Base-by-base conservation (phyloP, 495 filamentous ascomycete species). In the Penicillium manginii region DNA sequence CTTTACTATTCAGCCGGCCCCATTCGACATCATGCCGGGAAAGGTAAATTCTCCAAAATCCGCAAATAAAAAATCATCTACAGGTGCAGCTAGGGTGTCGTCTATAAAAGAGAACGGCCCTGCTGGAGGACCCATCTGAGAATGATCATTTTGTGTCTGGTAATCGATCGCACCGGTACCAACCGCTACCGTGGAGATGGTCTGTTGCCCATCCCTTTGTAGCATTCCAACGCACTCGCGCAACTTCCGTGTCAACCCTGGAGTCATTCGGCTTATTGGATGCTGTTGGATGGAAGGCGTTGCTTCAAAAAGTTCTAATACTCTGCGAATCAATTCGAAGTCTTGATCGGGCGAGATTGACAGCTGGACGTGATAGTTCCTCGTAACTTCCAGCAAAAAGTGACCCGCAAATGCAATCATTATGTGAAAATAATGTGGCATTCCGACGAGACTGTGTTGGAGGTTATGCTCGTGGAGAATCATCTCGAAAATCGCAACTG, bases 361-460 rank as follows among this genome's bases (percentile, higher is more conserved):
- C 1, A 71, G 59, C 39, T 66, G 68, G 6, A 48, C 49, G 37
- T 65, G 48, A 33, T 71, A 67, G 45, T 63, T 66, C 39, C 62
- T 59, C 12, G 59, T 61, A 37, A 78, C 70, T 60, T 81, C 78
- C 11, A 81, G 60, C 7, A 81, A 55, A 32, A 81, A 78, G 32
- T 79, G 73, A 19, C 70, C 71, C 2, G 78, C 78, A 50, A 78
- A 79, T 1, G 77, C 74, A 50, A 79, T 76, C 77, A 79, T 81
- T 45, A 73, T 73, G 54, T 79, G 73, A 53, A 78, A 73, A 51
- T 81, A 81, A 52, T 76, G 75, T 2, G 78, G 77, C 55, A 78
- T 74, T 14, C 76, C 78, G 17, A 77, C 66, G 1, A 79, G 67
- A 17, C 65, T 68, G 17, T 62, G 56, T 45, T 69, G 70, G 11